phyloP scores from a whole-genome alignment of 441 rosid genomes.

The Erodium moschatum region DNA sequence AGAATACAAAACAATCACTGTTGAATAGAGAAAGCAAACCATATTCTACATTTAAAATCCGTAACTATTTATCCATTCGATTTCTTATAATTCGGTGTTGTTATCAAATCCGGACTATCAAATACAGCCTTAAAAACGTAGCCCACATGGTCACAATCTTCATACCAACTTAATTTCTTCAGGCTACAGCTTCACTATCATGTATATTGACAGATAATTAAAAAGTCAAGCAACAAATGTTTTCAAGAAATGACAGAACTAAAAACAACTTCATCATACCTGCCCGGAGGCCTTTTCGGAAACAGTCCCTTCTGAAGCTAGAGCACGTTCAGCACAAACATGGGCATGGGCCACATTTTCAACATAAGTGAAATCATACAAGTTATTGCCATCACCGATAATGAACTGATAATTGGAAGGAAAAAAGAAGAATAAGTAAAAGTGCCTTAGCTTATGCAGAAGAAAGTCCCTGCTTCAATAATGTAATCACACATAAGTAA shows the following conservation, averaged over 20 bases:
- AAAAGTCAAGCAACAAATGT: not conserved
- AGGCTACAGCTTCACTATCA: too few relatives aligned
- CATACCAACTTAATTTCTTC: too few relatives aligned
- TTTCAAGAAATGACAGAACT: not conserved
- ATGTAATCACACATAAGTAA: not conserved
- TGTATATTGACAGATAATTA: too few relatives aligned
- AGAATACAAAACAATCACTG: constrained; percentile 17
- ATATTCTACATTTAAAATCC: too few relatives aligned
- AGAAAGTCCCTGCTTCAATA: not conserved
- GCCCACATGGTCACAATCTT: too few relatives aligned
- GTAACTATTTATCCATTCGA: too few relatives aligned
- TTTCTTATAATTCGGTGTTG: too few relatives aligned
- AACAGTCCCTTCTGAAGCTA: constrained; percentile 62
- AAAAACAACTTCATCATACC: constrained; percentile 31
- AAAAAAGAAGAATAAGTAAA: constrained; percentile 10
- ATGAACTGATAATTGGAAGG: constrained; percentile 51
- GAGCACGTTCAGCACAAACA: constrained; percentile 82
- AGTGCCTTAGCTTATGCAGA: not conserved
- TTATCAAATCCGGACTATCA: too few relatives aligned
- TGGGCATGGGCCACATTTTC: constrained; percentile 93
- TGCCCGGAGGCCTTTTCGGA: constrained; percentile 81
- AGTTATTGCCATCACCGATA: constrained; percentile 76
- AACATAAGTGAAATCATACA: constrained; percentile 78
- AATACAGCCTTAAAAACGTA: too few relatives aligned
- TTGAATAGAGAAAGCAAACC: constrained; percentile 7